These are phyloP conservation scores for Umbelopsis sp. DNA, from an alignment of 192 early-diverging fungal genomes.

Conservation along the genomic window DNA sequence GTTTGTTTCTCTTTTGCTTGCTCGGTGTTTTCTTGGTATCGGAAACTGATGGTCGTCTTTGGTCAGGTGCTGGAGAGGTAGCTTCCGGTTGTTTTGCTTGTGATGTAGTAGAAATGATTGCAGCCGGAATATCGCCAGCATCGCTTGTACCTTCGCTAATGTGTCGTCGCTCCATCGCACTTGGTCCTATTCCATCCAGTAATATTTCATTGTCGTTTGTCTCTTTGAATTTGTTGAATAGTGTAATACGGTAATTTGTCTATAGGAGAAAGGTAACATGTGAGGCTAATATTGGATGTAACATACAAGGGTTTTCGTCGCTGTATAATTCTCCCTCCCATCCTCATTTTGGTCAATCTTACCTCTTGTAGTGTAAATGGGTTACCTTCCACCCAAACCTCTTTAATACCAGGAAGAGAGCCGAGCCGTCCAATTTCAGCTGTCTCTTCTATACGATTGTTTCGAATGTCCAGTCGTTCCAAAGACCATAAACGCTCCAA, in stretches of 20 bases:
- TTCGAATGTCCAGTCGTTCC: slow-evolving; percentile 56
- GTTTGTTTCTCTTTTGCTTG: slow-evolving; percentile 32
- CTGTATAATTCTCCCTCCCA: not conserved
- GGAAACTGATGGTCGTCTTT: not conserved
- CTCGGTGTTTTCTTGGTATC: slow-evolving; percentile 18
- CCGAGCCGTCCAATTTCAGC: slow-evolving; percentile 53
- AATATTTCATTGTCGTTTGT: slow-evolving; percentile 45
- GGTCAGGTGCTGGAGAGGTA: not conserved
- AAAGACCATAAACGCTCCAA: slow-evolving; percentile 57
- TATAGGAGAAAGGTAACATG: slow-evolving; percentile 8
- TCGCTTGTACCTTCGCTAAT: slow-evolving; percentile 8
- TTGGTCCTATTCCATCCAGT: slow-evolving; percentile 52
- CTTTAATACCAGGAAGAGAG: slow-evolving; percentile 46
- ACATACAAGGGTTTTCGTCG: not conserved
- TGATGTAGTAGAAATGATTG: not conserved
- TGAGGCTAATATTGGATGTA: not conserved
- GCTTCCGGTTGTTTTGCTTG: not conserved
- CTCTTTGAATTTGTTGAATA: slow-evolving; percentile 48
- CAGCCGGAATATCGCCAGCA: not conserved
- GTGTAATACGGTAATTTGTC: slow-evolving; percentile 50
- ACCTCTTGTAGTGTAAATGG: slow-evolving; percentile 54
- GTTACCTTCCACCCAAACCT: slow-evolving; percentile 57
- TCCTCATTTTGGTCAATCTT: slow-evolving; percentile 5
- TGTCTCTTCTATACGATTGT: slow-evolving; percentile 54
- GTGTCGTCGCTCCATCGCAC: slow-evolving; percentile 45